phyloP scores from a whole-genome alignment of 371 early-diverging fungal species.

The Actinomortierella wolfii region DNA sequence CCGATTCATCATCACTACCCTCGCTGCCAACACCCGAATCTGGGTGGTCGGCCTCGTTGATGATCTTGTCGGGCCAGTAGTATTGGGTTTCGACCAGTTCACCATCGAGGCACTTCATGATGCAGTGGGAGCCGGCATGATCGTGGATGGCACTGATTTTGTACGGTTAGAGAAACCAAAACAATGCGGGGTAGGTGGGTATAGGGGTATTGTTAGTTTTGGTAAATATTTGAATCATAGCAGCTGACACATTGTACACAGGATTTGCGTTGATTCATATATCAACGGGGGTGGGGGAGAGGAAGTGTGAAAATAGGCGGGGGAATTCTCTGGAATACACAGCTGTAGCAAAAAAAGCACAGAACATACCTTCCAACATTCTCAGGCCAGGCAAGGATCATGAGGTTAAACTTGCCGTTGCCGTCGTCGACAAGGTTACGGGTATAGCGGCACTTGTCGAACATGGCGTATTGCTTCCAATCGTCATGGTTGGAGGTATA shows the following conservation, averaged over 20 bases:
- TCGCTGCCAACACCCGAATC: conserved; percentile 42
- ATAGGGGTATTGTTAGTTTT: conserved; percentile 8
- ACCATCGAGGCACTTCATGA: conserved; percentile 92
- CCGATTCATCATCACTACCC: conserved; percentile 29
- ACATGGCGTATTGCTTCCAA: conserved; percentile 81
- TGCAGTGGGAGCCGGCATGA: conserved; percentile 92
- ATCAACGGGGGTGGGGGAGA: not conserved
- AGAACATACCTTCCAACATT: conserved; percentile 67
- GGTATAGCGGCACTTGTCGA: conserved; percentile 79
- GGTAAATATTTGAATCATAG: not conserved
- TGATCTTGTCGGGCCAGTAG: conserved; percentile 67
- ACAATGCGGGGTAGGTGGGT: not conserved
- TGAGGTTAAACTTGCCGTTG: conserved; percentile 92
- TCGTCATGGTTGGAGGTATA: conserved; percentile 70
- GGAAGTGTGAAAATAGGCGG: not conserved
- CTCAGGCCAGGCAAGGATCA: conserved; percentile 90
- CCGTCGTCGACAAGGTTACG: conserved; percentile 92
- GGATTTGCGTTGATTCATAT: too few species aligned
- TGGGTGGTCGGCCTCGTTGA: conserved; percentile 21
- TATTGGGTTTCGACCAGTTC: conserved; percentile 81
- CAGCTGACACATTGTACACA: too few species aligned
- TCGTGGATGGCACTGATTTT: conserved; percentile 88
- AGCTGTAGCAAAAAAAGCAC: too few species aligned
- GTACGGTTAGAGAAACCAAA: conserved; percentile 3
- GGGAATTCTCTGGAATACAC: too few species aligned